These are phyloP conservation scores for Starmerella lactis-condensi DNA, from an alignment of 805 yeast species.

Conservation along the genomic window DNA sequence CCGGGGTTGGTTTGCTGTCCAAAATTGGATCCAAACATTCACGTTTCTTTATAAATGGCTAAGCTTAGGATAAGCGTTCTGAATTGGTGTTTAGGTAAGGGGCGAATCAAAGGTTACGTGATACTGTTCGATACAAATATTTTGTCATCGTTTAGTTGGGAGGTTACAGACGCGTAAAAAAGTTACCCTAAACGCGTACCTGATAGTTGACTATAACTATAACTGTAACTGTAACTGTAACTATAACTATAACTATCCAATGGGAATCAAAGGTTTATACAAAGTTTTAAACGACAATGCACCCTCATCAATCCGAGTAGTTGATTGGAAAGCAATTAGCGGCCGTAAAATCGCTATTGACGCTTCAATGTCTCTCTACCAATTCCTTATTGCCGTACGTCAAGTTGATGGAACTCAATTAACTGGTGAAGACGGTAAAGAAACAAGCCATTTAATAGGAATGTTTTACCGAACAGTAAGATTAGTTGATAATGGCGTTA, in stretches of 20 bases:
- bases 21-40: slow-evolving; percentile 1
- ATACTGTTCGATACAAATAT: no score
- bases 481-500: slow-evolving; percentile 79
- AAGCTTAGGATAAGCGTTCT: no score
- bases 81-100: no score
- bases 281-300: slow-evolving; percentile 80
- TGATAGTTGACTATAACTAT: no score
- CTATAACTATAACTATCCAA: slow-evolving; percentile 4
- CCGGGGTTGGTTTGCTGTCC: neutral
- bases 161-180: no score
- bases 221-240: neutral
- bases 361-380: slow-evolving; percentile 82
- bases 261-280: slow-evolving; percentile 40
- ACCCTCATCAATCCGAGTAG: slow-evolving; percentile 56
- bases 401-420: slow-evolving; percentile 93
- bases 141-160: no score
- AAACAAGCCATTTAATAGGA: slow-evolving; percentile 84
- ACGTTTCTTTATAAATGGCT: no score
- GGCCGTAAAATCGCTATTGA: slow-evolving; percentile 95
- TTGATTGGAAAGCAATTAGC: slow-evolving; percentile 67
- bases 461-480: slow-evolving; percentile 85
- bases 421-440: slow-evolving; percentile 75
- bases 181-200: no score
- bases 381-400: slow-evolving; percentile 86
- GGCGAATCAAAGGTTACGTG: no score